Conservation (phyloP, 805 yeast species). For the Yarrowia yakushimensis region DNA sequence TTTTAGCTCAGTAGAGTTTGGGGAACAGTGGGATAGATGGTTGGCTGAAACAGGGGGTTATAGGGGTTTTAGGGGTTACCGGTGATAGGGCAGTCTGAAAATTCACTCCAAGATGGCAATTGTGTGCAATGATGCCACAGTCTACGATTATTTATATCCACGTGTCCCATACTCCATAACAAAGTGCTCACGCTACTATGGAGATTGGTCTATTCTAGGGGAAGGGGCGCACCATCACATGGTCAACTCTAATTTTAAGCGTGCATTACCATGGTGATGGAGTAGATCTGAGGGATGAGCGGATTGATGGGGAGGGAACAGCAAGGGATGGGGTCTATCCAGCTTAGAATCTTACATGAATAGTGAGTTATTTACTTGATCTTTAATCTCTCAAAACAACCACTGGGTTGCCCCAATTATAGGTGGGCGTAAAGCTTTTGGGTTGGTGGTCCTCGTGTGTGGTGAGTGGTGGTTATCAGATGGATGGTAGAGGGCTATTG, state of each 20-base stretch:
- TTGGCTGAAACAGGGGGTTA: slow-evolving; percentile 1
- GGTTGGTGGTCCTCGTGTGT: not conserved
- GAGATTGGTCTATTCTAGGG: not conserved
- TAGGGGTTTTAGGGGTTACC: slow-evolving; percentile 5
- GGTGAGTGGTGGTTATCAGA: too few relatives aligned
- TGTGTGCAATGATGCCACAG: too few relatives aligned
- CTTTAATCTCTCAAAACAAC: too few relatives aligned
- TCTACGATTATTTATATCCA: too few relatives aligned
- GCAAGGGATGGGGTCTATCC: too few relatives aligned
- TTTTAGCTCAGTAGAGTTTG: slow-evolving; percentile 2
- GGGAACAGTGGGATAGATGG: not conserved
- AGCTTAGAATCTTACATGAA: too few relatives aligned
- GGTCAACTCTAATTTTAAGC: not conserved
- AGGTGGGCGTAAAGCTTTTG: not conserved
- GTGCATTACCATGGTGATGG: not conserved
- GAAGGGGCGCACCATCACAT: slow-evolving; percentile 8
- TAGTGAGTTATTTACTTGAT: too few relatives aligned
- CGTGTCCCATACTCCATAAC: not conserved
- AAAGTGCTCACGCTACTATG: not conserved
- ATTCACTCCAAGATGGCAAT: too few relatives aligned
- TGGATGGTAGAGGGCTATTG: too few relatives aligned
- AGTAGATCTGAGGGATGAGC: not conserved
- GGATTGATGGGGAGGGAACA: too few relatives aligned
- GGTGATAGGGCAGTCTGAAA: too few relatives aligned
- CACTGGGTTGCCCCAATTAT: not conserved